phyloP scores from a whole-genome alignment of 1,284 basidiomycete genomes.

The Hortiboletus rubellus region DNA sequence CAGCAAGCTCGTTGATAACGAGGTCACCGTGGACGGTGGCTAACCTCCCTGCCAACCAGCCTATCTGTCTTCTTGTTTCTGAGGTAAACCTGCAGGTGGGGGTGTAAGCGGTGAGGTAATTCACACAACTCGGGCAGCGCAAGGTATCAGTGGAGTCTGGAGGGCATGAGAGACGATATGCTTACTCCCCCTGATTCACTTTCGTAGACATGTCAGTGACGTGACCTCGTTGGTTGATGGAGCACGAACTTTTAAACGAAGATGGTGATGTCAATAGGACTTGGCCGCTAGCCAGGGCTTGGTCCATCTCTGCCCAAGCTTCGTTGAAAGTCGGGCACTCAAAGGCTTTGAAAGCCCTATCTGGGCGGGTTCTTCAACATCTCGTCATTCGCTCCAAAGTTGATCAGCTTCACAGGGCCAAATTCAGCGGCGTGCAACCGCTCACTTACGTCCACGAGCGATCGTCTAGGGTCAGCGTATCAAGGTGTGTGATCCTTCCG shows the following conservation, averaged over 20 bases:
- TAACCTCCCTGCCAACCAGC: constrained; percentile 33
- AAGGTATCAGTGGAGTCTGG: constrained; percentile 43
- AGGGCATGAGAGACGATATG: constrained; percentile 19
- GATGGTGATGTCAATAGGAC: constrained; percentile 42
- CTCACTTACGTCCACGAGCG: neutral
- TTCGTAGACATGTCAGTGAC: constrained; percentile 20
- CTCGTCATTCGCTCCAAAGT: neutral
- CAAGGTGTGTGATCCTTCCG: neutral
- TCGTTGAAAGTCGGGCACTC: constrained; percentile 32
- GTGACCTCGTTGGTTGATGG: neutral
- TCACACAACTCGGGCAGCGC: constrained; percentile 38
- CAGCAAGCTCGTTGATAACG: constrained; percentile 41
- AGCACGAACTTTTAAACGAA: constrained; percentile 18
- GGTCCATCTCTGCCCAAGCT: constrained; percentile 51
- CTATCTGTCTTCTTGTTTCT: neutral
- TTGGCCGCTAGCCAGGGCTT: constrained; percentile 36
- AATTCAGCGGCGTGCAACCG: too few relatives aligned
- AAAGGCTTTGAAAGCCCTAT: neutral
- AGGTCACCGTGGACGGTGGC: constrained; percentile 43
- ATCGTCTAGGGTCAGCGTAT: constrained; percentile 7
- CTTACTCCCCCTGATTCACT: constrained; percentile 42
- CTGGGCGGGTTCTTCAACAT: neutral
- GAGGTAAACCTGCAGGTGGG: constrained; percentile 19
- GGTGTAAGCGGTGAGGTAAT: constrained; percentile 45
- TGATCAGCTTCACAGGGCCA: neutral